These are phyloP conservation scores for Solanum sparsipilum DNA, from an alignment of 257 asterid species.

Conservation along the genomic window DNA sequence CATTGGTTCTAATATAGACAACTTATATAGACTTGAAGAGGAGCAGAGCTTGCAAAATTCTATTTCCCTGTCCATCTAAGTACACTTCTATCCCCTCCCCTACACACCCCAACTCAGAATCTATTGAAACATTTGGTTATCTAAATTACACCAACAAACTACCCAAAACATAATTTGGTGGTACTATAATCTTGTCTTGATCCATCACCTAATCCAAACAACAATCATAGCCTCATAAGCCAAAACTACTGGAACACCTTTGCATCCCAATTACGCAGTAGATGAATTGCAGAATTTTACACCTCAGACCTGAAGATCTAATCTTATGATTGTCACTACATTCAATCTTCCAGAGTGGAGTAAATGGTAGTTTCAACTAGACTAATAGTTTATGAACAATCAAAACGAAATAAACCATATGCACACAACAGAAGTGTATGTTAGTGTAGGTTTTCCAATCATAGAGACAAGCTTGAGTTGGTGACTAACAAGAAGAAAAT, in stretches of 20 bases:
- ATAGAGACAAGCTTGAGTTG: background rate
- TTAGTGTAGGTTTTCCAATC: background rate
- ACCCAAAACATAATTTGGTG: background rate
- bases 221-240: background rate
- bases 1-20: background rate
- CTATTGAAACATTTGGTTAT: background rate
- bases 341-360: background rate
- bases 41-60: background rate
- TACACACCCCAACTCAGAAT: background rate
- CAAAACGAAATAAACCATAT: background rate
- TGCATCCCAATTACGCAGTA: background rate
- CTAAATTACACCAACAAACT: background rate
- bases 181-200: background rate
- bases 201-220: background rate
- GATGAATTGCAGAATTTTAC: background rate
- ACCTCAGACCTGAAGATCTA: background rate
- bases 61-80: background rate
- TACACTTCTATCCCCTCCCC: background rate
- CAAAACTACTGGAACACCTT: background rate
- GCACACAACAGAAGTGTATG: background rate
- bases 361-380: background rate
- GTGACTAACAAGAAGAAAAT: background rate
- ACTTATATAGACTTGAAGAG: background rate
- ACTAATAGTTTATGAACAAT: background rate
- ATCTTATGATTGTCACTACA: background rate